phyloP scores from a whole-genome alignment of 495 filamentous ascomycete genomes.

The Aspergillus bertholletiae region DNA sequence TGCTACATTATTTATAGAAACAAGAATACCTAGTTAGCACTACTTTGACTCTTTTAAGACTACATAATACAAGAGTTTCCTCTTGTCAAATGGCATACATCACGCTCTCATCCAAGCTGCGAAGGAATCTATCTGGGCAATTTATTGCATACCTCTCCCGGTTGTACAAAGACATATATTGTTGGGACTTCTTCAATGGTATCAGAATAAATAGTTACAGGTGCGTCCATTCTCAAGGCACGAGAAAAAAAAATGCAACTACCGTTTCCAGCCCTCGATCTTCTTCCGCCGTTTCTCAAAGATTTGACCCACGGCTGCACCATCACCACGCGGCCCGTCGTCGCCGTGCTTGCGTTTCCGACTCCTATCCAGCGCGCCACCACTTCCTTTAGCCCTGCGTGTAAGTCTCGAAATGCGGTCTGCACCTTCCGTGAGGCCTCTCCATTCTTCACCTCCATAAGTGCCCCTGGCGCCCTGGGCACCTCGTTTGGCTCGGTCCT shows the following conservation, averaged over 20 bases:
- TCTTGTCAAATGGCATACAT: no score
- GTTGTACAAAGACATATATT: neutral
- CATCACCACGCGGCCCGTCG: constrained; percentile 58
- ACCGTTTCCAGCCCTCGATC: constrained; percentile 40
- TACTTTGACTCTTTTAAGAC: no score
- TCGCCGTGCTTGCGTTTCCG: constrained; percentile 63
- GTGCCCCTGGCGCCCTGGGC: constrained; percentile 44
- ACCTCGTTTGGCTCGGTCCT: constrained; percentile 56
- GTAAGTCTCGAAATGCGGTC: constrained; percentile 75
- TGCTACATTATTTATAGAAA: no score
- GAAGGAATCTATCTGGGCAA: no score
- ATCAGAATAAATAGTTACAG: neutral
- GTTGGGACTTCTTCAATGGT: neutral
- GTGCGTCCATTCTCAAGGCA: neutral
- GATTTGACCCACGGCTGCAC: constrained; percentile 57
- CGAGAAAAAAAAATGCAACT: constrained; percentile 1
- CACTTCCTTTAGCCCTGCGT: constrained; percentile 47
- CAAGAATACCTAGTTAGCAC: no score
- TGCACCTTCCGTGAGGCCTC: constrained; percentile 69
- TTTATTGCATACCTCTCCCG: neutral
- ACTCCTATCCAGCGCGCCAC: constrained; percentile 69
- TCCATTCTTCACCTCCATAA: constrained; percentile 86
- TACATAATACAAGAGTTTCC: no score
- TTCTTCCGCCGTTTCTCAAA: constrained; percentile 44
- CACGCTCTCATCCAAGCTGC: no score